A percentile compares a stretch with the other conserved stretches of the same genome.
Conservation (phyloP, 805 yeast species). For the Kodamaea sagamina region DNA sequence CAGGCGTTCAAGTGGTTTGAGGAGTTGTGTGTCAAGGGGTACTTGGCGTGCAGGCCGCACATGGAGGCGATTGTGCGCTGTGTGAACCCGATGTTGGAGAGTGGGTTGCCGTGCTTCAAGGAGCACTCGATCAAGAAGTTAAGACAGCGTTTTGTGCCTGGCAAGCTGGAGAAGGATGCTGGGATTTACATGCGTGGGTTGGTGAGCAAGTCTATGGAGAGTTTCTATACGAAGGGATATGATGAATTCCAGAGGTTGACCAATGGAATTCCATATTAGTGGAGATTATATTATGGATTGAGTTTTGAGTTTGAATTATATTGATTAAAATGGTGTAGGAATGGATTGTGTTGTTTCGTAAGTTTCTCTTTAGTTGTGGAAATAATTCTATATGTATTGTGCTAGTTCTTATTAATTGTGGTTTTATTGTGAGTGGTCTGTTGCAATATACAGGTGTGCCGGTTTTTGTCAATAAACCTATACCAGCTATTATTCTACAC, state of each 20-base stretch:
- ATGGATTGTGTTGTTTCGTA: too few species aligned
- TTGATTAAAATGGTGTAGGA: too few species aligned
- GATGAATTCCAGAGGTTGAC: constrained; percentile 97
- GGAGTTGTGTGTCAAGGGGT: constrained; percentile 91
- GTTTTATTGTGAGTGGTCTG: too few species aligned
- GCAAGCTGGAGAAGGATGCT: constrained; percentile 82
- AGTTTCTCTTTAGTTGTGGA: too few species aligned
- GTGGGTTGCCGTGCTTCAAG: constrained; percentile 96
- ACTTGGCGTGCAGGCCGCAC: constrained; percentile 82
- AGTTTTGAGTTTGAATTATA: too few species aligned
- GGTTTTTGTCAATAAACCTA: too few species aligned
- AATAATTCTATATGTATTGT: too few species aligned
- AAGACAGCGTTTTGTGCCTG: constrained; percentile 75
- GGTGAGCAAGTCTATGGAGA: constrained; percentile 80
- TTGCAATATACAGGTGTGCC: too few species aligned
- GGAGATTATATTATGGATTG: too few species aligned
- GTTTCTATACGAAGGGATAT: constrained; percentile 88
- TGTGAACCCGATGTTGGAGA: constrained; percentile 89
- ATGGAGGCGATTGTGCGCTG: constrained; percentile 82
- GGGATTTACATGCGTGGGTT: constrained; percentile 72
- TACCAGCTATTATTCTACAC: too few species aligned
- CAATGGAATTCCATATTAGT: constrained; percentile 91
- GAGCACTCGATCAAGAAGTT: constrained; percentile 81
- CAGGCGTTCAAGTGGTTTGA: constrained; percentile 93
- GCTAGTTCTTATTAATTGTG: too few species aligned